Conservation (phyloP, 108 stramenopile species). For the Ochromonas danica region DNA sequence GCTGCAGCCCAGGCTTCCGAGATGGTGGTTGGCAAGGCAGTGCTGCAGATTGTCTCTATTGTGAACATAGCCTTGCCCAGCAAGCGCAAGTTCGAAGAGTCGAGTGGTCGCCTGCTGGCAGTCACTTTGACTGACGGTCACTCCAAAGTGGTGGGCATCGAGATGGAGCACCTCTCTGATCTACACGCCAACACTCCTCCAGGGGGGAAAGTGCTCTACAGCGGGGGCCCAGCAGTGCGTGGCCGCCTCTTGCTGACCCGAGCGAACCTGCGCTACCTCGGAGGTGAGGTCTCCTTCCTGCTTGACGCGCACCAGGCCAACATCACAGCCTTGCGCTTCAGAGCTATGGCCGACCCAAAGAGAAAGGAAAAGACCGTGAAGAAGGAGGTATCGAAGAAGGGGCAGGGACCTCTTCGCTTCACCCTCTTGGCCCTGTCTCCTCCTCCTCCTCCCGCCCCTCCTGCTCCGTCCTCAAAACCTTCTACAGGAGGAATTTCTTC, state of each 20-base stretch:
- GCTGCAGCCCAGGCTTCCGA: background rate
- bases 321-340: background rate
- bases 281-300: background rate
- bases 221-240: background rate
- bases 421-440: no score
- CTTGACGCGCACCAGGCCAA: background rate
- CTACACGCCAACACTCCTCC: background rate
- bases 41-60: background rate
- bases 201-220: background rate
- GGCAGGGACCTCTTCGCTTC: no score
- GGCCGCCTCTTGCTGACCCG: background rate
- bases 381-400: no score
- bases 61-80: background rate
- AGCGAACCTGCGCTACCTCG: background rate
- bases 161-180: background rate
- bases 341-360: no score
- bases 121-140: background rate
- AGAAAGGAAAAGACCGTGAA: no score
- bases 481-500: no score
- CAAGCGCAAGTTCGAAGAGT: background rate
- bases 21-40: background rate
- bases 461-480: no score
- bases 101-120: background rate
- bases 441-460: no score
- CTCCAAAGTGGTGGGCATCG: background rate